phyloP scores from a whole-genome alignment of 345 rosid species.

The Salix udensis region DNA sequence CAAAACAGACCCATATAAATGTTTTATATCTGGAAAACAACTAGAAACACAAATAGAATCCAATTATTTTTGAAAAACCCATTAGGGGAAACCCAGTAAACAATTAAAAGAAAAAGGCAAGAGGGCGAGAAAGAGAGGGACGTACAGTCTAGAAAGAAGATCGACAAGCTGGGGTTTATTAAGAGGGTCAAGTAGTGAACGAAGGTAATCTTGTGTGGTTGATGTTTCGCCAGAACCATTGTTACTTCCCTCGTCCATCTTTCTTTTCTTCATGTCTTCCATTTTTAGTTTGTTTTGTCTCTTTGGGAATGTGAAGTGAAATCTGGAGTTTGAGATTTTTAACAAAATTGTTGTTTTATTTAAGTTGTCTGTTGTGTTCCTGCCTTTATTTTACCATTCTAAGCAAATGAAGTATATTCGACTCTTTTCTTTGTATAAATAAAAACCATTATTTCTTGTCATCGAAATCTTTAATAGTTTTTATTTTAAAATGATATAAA shows the following conservation, averaged over 20 bases:
- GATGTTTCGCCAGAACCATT: conserved; percentile 11
- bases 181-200: conserved; percentile 57
- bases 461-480: no score
- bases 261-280: conserved; percentile 58
- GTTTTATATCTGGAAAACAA: background rate
- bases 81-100: background rate
- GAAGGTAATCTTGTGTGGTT: conserved; percentile 41
- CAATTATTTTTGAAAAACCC: background rate
- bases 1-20: background rate
- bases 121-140: background rate
- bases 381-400: background rate
- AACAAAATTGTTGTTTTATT: no score
- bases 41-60: background rate
- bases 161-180: conserved; percentile 64
- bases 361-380: no score
- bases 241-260: conserved; percentile 45
- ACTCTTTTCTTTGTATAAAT: no score
- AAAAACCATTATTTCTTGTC: no score
- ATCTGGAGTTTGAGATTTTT: no score
- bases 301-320: no score
- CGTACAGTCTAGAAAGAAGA: conserved; percentile 58
- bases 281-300: conserved; percentile 1
- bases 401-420: background rate
- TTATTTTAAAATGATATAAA: no score
- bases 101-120: background rate